phyloP scores from a whole-genome alignment of 768 basidiomycete genomes.

The Artomyces pyxidatus region DNA sequence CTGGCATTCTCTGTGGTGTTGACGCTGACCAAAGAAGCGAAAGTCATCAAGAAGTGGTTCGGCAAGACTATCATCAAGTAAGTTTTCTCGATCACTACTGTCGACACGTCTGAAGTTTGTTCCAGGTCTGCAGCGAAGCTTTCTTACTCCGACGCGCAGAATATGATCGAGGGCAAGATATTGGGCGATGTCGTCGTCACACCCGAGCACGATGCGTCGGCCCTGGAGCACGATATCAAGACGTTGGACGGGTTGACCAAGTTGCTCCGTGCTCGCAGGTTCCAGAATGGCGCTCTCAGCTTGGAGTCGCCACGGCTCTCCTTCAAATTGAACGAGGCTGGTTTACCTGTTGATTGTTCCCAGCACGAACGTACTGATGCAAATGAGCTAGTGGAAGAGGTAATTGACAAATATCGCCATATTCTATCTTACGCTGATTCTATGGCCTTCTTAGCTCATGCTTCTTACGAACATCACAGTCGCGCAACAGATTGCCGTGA shows the following conservation, averaged over 20 bases:
- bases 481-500: constrained; percentile 88
- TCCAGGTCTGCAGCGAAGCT: constrained; percentile 82
- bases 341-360: constrained; percentile 72
- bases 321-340: constrained; percentile 75
- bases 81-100: constrained; percentile 13
- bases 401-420: constrained; percentile 21
- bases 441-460: constrained; percentile 64
- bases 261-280: constrained; percentile 63
- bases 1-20: constrained; percentile 88
- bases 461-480: constrained; percentile 83
- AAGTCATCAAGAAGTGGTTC: constrained; percentile 83
- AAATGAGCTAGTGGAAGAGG: constrained; percentile 84
- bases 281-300: constrained; percentile 72
- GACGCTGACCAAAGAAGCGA: constrained; percentile 76
- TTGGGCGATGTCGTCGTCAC: constrained; percentile 44
- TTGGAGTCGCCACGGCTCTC: constrained; percentile 61
- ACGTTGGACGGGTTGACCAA: constrained; percentile 59
- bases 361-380: constrained; percentile 62
- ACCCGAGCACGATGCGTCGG: constrained; percentile 50
- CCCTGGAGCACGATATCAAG: constrained; percentile 71
- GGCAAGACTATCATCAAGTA: constrained; percentile 89
- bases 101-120: neutral
- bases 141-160: constrained; percentile 75
- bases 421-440: neutral
- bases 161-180: constrained; percentile 66